Evolutionary conservation across 176 grass and related monocot genomes (phyloP), one percentile per base, ranked within the genome.

Genomic region (Zea mays): DNA sequence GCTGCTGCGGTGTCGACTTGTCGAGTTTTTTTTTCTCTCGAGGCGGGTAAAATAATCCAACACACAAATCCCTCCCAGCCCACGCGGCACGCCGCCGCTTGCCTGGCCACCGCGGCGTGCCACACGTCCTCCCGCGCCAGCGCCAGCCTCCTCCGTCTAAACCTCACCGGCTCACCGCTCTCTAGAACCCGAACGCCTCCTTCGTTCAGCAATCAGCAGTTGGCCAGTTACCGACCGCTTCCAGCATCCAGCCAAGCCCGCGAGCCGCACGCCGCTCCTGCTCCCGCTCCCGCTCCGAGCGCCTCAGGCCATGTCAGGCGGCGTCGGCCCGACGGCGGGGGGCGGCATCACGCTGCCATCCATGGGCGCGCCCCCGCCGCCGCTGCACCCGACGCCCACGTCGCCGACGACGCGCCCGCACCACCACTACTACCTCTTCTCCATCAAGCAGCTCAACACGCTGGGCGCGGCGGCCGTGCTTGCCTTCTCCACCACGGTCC

Each of bases 401-500:
- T 85, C 86, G 52, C 70, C 86, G 0, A 88, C 80, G 51, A 36
- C 69, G 64, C 81, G 77, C 3, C 84, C 84, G 20, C 78, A 62
- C 73, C 86, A 79, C 71, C 50, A 75, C 86, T 87, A 86, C 85
- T 85, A 77, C 42, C 86, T 85, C 79, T 86, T 88, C 59, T 93
- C 91, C 82, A 85, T 88, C 78, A 86, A 86, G 82, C 88, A 93
- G 85, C 79, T 93, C 86, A 82, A 68, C 89, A 66, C 84, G 68
- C 76, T 93, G 65, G 69, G 86, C 76, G 83, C 86, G 0, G 82
- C 81, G 4, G 74, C 79, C 12, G 73, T 79, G 82, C 83, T 96
- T 1, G 86, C 93, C 75, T 59, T 77, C 74, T 84, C 86, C 75
- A 82, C 74, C 75, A 62, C 77, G 67, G 84, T 84, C 10, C 84